Percentiles rank a stretch among this genome's conserved stretches.
Conservation (phyloP, 176 grass and related monocot genomes). For the Metroxylon sagu region DNA sequence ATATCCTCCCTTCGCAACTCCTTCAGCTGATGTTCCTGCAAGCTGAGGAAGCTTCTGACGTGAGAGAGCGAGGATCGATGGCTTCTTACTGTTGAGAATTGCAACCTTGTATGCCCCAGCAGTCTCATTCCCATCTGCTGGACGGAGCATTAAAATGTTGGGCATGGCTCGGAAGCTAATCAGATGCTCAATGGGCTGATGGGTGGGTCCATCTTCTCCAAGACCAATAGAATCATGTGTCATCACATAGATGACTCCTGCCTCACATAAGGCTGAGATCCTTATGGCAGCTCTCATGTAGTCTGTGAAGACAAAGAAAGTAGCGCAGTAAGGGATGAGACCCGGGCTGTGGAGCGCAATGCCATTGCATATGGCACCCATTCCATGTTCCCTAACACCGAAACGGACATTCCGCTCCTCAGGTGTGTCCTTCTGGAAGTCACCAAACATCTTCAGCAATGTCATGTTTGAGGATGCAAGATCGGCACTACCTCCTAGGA, state of each 20-base stretch:
- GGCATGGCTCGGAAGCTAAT: constrained; percentile 51
- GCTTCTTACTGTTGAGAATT: constrained; percentile 34
- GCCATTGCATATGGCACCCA: constrained; percentile 53
- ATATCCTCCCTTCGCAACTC: constrained; percentile 42
- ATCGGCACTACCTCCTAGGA: constrained; percentile 53
- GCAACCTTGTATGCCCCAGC: constrained; percentile 34
- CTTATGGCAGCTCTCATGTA: constrained; percentile 59
- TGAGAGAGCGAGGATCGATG: constrained; percentile 37
- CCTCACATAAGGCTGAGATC: constrained; percentile 39
- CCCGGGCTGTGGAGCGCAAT: constrained; percentile 41
- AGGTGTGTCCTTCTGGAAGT: constrained; percentile 49
- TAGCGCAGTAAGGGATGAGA: constrained; percentile 47
- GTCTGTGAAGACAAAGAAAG: constrained; percentile 57
- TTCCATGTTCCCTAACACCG: constrained; percentile 44
- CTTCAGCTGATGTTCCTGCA: constrained; percentile 26
- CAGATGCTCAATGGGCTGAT: constrained; percentile 52
- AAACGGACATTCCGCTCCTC: constrained; percentile 50
- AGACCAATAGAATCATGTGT: constrained; percentile 61
- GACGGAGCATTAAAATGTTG: constrained; percentile 43
- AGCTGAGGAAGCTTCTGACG: constrained; percentile 44
- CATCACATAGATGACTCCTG: constrained; percentile 50
- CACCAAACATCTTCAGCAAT: constrained; percentile 43
- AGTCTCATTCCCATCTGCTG: constrained; percentile 52
- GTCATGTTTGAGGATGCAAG: constrained; percentile 60
- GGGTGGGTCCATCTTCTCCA: constrained; percentile 54